Conservation (phyloP, 108 stramenopile genomes). For the Cyclotella sp. region DNA sequence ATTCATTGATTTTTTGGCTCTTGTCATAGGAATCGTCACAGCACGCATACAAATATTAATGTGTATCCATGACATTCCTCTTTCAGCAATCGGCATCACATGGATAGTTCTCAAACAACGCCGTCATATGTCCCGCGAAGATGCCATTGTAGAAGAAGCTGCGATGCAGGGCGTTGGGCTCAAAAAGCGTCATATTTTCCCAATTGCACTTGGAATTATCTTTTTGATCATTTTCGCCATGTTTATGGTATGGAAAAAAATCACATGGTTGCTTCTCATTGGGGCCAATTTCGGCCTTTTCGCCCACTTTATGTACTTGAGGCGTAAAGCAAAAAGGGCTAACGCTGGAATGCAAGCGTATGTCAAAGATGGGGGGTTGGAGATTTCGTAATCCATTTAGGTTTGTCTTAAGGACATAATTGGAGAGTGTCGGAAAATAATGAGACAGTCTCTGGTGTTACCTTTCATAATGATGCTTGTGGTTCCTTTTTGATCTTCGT, state of each 20-base stretch:
- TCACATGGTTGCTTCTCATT: constrained; percentile 51
- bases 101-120: constrained; percentile 58
- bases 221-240: constrained; percentile 41
- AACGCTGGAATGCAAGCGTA: constrained; percentile 32
- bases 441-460: too few relatives aligned
- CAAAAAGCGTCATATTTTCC: constrained; percentile 54
- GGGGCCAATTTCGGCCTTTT: constrained; percentile 48
- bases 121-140: constrained; percentile 49
- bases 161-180: constrained; percentile 51
- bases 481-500: too few relatives aligned
- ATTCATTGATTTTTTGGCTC: too few relatives aligned
- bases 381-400: constrained; percentile 10
- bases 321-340: constrained; percentile 50
- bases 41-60: not conserved
- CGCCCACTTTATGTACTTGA: constrained; percentile 49
- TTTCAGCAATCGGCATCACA: constrained; percentile 29
- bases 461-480: too few relatives aligned
- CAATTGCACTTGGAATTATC: constrained; percentile 45
- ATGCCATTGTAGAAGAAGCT: constrained; percentile 57
- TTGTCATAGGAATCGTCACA: not conserved
- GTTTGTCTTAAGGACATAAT: too few relatives aligned
- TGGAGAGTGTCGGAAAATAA: too few relatives aligned
- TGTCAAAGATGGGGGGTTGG: constrained; percentile 48
- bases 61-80: not conserved
- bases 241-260: constrained; percentile 52